Evolutionary conservation across 768 basidiomycete genomes (phyloP), one percentile per base, ranked within the genome.

Genomic region (Tulasnella sp.): DNA sequence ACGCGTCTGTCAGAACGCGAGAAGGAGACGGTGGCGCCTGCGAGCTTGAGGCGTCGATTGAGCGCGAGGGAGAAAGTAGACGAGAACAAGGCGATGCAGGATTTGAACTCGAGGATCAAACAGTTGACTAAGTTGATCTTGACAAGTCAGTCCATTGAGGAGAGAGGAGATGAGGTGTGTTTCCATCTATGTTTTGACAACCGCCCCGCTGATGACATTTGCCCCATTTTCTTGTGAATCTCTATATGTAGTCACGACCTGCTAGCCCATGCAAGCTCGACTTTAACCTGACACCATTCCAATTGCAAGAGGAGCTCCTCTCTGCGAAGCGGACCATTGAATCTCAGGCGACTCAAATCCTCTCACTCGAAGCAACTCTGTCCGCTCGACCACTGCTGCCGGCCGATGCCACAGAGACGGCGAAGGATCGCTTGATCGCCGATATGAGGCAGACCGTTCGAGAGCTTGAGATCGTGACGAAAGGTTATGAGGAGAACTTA

Each of bases 251-350:
- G 53, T 85, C 86, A 24, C 76, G 87, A 17, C 86, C 92, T 0
- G 77, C 76, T 4, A 93, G 90, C 70, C 93, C 93, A 0, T 79
- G 79, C 56, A 95, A 94, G 74, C 74, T 96, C 30, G 88, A 94
- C 69, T 94, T 91, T 65, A 88, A 92, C 68, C 82, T 88, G 81
- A 81, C 87, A 0, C 86, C 88, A 2, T 90, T 24, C 27, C 59
- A 91, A 84, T 77, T 95, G 0, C 90, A 93, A 73, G 88, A 94
- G 76, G 88, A 93, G 62, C 79, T 95, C 17, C 82, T 94, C 17
- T 76, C 82, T 0, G 83, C 89, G 1, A 79, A 86, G 26, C 78
- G 83, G 19, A 81, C 92, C 64, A 71, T 95, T 34, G 86, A 91
- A 44, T 80, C 85, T 0, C 91, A 95, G 66, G 78, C 83, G 0